Percentiles rank a stretch among this genome's conserved stretches.
Conservation (phyloP, 768 basidiomycete genomes). For the Leccinum barrowsii region DNA sequence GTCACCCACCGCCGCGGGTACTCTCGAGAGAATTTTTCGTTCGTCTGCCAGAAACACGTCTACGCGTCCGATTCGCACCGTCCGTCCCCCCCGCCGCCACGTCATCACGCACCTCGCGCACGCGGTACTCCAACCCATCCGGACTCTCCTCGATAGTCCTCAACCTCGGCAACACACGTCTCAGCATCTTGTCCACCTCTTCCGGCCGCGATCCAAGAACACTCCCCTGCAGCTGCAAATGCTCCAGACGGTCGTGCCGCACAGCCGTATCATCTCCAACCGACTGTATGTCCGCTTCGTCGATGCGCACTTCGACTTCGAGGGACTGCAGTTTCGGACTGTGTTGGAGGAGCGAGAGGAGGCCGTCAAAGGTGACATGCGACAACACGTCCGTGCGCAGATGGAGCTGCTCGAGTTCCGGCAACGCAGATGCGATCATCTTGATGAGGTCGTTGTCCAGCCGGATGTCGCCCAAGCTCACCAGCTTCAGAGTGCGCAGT, state of each 20-base stretch:
- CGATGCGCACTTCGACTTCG: constrained; percentile 8
- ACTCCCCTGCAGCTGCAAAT: constrained; percentile 16
- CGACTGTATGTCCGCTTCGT: constrained; percentile 14
- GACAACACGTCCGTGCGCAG: constrained; percentile 2
- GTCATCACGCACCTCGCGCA: constrained; percentile 10
- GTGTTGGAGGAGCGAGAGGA: constrained; percentile 17
- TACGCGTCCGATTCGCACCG: not conserved
- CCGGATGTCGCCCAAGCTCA: constrained; percentile 13
- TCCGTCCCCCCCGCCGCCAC: not conserved
- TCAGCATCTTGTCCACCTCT: constrained; percentile 20
- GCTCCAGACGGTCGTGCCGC: constrained; percentile 8
- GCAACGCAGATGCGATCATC: constrained; percentile 13
- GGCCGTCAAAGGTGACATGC: constrained; percentile 17
- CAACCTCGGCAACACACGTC: constrained; percentile 20
- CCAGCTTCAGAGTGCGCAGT: constrained; percentile 14
- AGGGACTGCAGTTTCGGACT: constrained; percentile 17
- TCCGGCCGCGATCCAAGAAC: constrained; percentile 11
- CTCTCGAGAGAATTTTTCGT: constrained; percentile 15
- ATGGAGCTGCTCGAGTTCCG: constrained; percentile 17
- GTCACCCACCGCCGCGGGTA: not conserved
- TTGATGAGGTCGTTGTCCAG: constrained; percentile 17
- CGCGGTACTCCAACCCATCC: constrained; percentile 10
- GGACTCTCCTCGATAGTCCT: constrained; percentile 22
- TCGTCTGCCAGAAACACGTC: constrained; percentile 8
- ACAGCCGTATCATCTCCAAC: constrained; percentile 13